Evolutionary conservation across 179 eudicot species (phyloP).

Genomic region (Beta corolliflora): DNA sequence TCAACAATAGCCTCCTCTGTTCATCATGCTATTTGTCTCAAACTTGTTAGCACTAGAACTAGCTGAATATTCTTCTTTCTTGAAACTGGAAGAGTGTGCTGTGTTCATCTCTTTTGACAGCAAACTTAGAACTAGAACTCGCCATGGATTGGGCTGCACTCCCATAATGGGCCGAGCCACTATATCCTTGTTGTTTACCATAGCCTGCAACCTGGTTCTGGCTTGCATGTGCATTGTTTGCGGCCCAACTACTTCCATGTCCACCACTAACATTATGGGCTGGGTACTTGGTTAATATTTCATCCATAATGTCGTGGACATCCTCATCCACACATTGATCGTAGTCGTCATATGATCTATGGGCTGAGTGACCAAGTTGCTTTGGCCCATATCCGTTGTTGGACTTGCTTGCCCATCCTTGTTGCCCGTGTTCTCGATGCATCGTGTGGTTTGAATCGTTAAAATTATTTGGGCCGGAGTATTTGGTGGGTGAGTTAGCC

Average conservation of each 20-base stretch:
- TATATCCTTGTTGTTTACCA: slow-evolving; percentile 20
- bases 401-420: not conserved
- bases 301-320: slow-evolving; percentile 35
- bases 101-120: slow-evolving; percentile 13
- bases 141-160: slow-evolving; percentile 23
- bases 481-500: slow-evolving; percentile 11
- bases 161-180: slow-evolving; percentile 18
- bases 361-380: slow-evolving; percentile 7
- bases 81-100: not conserved
- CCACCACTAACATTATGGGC: slow-evolving; percentile 30
- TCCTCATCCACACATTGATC: slow-evolving; percentile 20
- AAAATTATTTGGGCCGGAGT: not conserved
- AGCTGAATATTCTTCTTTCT: slow-evolving; percentile 18
- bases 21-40: not conserved
- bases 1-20: slow-evolving; percentile 13
- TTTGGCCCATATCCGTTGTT: not conserved
- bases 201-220: slow-evolving; percentile 15
- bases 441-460: too few relatives aligned
- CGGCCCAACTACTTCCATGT: slow-evolving; percentile 16
- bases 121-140: slow-evolving; percentile 10
- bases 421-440: slow-evolving; percentile 3
- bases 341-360: not conserved
- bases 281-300: slow-evolving; percentile 36
- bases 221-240: not conserved
- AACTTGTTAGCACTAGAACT: slow-evolving; percentile 19